Evolutionary conservation across 192 early-diverging fungal genomes (phyloP), one percentile per base, ranked within the genome.

Genomic region (Linnemannia schmuckeri): DNA sequence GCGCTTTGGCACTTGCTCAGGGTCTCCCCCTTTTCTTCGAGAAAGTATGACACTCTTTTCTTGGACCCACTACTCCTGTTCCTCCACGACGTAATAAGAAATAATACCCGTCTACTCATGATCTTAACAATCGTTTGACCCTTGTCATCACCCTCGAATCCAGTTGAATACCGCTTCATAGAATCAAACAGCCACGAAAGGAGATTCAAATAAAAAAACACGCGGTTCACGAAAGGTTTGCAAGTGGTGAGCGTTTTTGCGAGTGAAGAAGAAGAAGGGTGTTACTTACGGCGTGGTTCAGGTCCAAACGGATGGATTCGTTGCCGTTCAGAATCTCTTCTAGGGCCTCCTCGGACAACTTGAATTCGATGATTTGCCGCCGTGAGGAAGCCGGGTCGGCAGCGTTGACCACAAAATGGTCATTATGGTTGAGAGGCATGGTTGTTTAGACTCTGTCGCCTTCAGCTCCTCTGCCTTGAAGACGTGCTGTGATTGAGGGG

Each of bases 361-460:
- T 86, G 79, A 86, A 74, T 49, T 86, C 84, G 63, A 86, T 86
- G 74, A 86, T 75, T 52, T 86, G 84, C 69, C 79, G 74, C 75
- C 84, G 75, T 33, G 61, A 66, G 30, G 61, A 27, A 20, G 82
- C 47, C n/a, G 84, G 84, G 57, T 80, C 74, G 22, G 84, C 84
- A 18, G 84, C 84, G 66, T 86, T 86, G 37, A 86, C 84, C 37
- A 86, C 76, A 77, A 77, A 86, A 44, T 72, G 84, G 76, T 86
- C 79, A 74, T 86, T 86, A 40, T 86, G 84, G 46, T 86, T 81
- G 73, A 98, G 97, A 10, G 97, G 96, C 94, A 99, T 99, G 33
- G 96, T 94, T 88, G 98, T 95, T 88, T 47, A 74, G 49, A 73
- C 54, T 63, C 42, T 46, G 44, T 40, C 55, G 68, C 49, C 49